Percentiles rank a stretch among this genome's conserved stretches.
These are phyloP conservation scores for Cyphellophora europaea DNA, from an alignment of 2,329 filamentous ascomycete genomes.

Conservation along the genomic window DNA sequence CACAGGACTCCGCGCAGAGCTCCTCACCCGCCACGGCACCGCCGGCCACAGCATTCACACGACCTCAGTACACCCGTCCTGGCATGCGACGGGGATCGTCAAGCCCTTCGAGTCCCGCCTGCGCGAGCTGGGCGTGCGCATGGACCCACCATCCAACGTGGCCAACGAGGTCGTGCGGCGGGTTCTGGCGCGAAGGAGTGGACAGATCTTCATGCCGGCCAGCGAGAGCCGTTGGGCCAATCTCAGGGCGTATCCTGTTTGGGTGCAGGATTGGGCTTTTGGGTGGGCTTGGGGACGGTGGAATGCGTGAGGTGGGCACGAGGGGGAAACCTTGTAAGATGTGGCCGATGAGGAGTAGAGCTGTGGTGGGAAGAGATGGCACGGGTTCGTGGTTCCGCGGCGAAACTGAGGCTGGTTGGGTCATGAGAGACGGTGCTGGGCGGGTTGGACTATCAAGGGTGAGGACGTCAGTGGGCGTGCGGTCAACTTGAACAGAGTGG, in stretches of 20 bases:
- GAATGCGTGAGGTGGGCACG: no score
- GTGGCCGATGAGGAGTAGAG: no score
- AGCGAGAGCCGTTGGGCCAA: not conserved
- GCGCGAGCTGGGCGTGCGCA: constrained; percentile 41
- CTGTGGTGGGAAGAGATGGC: no score
- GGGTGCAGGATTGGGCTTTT: constrained; percentile 18
- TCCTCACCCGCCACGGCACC: constrained; percentile 44
- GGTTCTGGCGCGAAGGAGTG: constrained; percentile 14
- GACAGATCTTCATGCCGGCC: constrained; percentile 14
- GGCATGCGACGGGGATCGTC: constrained; percentile 15
- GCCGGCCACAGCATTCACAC: constrained; percentile 14
- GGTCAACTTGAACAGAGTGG: no score
- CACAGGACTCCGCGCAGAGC: constrained; percentile 41
- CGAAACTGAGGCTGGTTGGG: no score
- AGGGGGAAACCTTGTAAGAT: no score
- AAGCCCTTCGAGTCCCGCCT: constrained; percentile 44
- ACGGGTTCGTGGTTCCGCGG: no score
- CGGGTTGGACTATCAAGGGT: no score
- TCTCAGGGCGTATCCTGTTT: constrained; percentile 10
- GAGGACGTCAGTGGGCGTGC: no score
- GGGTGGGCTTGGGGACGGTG: no score
- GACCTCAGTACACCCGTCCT: constrained; percentile 16
- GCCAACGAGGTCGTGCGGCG: constrained; percentile 52
- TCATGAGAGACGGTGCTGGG: no score
- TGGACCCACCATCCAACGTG: constrained; percentile 25